Percentiles rank a stretch among this genome's conserved stretches.
These are phyloP conservation scores for Phaffia rhodozyma DNA, from an alignment of 1,284 basidiomycete species.

Conservation along the genomic window DNA sequence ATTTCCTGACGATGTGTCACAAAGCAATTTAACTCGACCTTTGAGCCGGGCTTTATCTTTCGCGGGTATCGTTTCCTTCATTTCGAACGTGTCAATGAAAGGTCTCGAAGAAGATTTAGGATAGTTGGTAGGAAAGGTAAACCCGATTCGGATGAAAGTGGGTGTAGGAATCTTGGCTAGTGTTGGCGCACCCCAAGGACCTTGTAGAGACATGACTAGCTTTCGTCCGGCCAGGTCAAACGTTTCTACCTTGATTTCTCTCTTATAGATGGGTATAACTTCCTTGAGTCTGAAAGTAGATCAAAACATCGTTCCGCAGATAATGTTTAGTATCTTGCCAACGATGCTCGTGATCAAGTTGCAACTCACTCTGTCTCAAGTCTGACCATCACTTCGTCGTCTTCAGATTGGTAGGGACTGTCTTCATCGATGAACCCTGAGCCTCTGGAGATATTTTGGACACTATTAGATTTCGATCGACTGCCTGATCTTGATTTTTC, in stretches of 20 bases:
- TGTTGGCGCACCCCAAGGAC: constrained; percentile 72
- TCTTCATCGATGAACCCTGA: no score
- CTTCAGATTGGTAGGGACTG: not conserved
- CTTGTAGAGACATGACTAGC: constrained; percentile 74
- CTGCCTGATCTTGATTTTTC: not conserved
- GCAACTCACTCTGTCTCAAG: not conserved
- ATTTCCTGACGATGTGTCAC: not conserved
- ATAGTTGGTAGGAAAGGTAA: constrained; percentile 75
- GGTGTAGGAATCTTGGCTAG: constrained; percentile 33
- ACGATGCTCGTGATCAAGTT: no score
- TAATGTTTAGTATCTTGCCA: no score
- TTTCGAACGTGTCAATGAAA: constrained; percentile 43
- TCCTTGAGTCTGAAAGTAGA: constrained; percentile 13
- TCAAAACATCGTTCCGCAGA: not conserved
- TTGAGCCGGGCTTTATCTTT: constrained; percentile 38
- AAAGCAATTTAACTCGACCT: constrained; percentile 12
- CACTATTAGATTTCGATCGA: not conserved
- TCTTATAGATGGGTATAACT: no score
- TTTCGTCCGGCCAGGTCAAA: constrained; percentile 39
- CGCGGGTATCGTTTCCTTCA: constrained; percentile 63
- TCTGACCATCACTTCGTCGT: not conserved
- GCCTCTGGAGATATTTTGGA: no score
- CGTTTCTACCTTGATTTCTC: no score
- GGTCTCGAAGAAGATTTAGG: constrained; percentile 41
- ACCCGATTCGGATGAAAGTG: constrained; percentile 74